Percentiles rank a stretch among this genome's conserved stretches.
Evolutionary conservation across 805 yeast species (phyloP).

Genomic region (Saccharomycodes ludwigii): DNA sequence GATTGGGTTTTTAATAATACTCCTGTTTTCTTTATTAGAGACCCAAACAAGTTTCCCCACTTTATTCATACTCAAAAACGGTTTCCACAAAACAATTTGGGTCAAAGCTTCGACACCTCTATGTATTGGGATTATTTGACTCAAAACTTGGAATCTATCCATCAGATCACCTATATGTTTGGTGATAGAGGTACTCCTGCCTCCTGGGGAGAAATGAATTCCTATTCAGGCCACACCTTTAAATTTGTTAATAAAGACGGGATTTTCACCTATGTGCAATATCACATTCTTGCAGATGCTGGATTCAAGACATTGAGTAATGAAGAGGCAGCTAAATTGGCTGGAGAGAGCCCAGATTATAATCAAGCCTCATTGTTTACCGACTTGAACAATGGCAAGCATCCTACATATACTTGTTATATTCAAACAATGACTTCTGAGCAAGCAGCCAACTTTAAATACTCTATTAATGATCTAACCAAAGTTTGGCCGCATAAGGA

Average conservation of each 20-base stretch:
- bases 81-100: slow-evolving; percentile 45
- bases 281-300: slow-evolving; percentile 39
- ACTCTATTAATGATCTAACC: slow-evolving; percentile 81
- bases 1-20: slow-evolving; percentile 83
- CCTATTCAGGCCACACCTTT: slow-evolving; percentile 55
- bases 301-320: slow-evolving; percentile 34
- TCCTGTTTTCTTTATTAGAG: slow-evolving; percentile 76
- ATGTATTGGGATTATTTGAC: slow-evolving; percentile 46
- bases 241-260: slow-evolving; percentile 42
- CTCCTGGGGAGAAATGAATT: slow-evolving; percentile 43
- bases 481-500: slow-evolving; percentile 86
- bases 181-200: slow-evolving; percentile 51
- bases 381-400: slow-evolving; percentile 35
- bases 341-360: slow-evolving; percentile 41
- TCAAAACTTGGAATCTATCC: slow-evolving; percentile 43
- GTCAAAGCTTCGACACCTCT: slow-evolving; percentile 31
- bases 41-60: slow-evolving; percentile 76
- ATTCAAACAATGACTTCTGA: slow-evolving; percentile 62
- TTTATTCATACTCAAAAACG: slow-evolving; percentile 86
- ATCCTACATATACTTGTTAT: slow-evolving; percentile 39
- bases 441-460: slow-evolving; percentile 62
- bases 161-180: slow-evolving; percentile 45
- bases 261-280: slow-evolving; percentile 41
- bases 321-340: slow-evolving; percentile 34
- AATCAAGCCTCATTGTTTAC: slow-evolving; percentile 26